Evolutionary conservation across 106 monocot species (phyloP), one percentile per base, ranked within the genome.

Genomic region (Amphibolis antarctica): DNA sequence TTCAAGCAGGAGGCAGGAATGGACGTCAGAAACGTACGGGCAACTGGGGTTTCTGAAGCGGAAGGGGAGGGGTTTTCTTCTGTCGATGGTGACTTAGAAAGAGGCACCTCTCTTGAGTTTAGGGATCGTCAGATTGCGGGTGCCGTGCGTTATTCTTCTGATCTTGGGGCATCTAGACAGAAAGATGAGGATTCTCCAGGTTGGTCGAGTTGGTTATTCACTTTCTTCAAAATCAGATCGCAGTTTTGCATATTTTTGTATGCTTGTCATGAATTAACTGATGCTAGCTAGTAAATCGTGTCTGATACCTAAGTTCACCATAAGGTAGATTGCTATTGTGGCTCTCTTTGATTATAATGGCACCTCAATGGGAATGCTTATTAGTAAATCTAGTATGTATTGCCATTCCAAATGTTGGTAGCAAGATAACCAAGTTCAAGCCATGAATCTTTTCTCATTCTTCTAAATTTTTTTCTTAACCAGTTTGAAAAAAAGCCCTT

Each of bases 111-210:
- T 45, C 6, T 46, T 13, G n/a, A n/a, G 12, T 31, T 3, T 12
- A 30, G 13, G 30, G 59, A n/a, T 21, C n/a, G n/a, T n/a, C 19
- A 55, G 12, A 12, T 21, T 28, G 14, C 30, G 1, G 24, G 14
- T n/a, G 44, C 63, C 10, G 18, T 63, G 46, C 63, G 63, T 0
- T 63, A 25, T 63, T 63, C 21, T 26, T 63, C 63, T 46, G 63
- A 63, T 63, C 24, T 63, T 45, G 63, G 63, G 10, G 22, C 28
- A 12, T 15, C 44, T 7, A 21, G 23, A 26, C 12, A 6, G 6
- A 46, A 3, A 18, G 63, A 63, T 46, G 44, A 19, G 19, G 46
- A 23, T 22, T 63, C 46, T 63, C 63, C 46, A 23, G 1, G 44
- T 63, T 13, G 17, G 25, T 24, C 63, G 26, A 47, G 63, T 63